These are phyloP conservation scores for Pseudodiploospora longispora DNA, from an alignment of 2,329 filamentous ascomycete species.

Conservation along the genomic window DNA sequence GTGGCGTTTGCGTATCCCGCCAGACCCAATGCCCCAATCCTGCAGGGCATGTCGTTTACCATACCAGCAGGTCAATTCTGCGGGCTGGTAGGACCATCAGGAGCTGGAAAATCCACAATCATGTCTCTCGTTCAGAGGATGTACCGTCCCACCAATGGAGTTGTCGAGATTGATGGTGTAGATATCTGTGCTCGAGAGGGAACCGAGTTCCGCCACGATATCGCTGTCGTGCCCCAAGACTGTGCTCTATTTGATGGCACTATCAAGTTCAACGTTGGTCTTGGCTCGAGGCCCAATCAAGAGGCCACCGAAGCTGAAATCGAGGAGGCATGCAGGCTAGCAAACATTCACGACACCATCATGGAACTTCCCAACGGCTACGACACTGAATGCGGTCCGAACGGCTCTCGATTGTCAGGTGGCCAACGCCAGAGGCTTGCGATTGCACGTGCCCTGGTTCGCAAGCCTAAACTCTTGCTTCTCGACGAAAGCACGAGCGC, in stretches of 20 bases:
- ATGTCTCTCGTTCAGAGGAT: constrained; percentile 47
- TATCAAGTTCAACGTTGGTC: constrained; percentile 46
- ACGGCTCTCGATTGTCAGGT: constrained; percentile 65
- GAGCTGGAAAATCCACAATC: constrained; percentile 60
- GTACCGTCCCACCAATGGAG: constrained; percentile 34
- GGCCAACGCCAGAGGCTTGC: constrained; percentile 73
- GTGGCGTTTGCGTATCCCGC: constrained; percentile 60
- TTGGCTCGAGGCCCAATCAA: constrained; percentile 46
- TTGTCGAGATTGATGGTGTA: constrained; percentile 35
- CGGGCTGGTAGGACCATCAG: constrained; percentile 57
- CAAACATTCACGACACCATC: constrained; percentile 65
- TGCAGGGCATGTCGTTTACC: constrained; percentile 47
- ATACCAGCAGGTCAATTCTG: constrained; percentile 53
- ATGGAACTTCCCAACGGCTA: constrained; percentile 55
- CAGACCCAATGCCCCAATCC: constrained; percentile 47
- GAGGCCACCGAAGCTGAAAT: constrained; percentile 53
- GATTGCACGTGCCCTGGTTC: constrained; percentile 68
- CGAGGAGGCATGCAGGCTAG: constrained; percentile 56
- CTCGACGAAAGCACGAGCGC: constrained; percentile 78
- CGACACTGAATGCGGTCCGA: constrained; percentile 59
- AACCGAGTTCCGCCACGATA: constrained; percentile 40
- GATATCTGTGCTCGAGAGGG: constrained; percentile 36
- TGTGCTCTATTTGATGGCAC: constrained; percentile 50
- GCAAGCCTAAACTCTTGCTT: constrained; percentile 63
- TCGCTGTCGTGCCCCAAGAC: constrained; percentile 51